Evolutionary conservation across 345 rosid genomes (phyloP), one percentile per base, ranked within the genome.

Genomic region (Ceriops decandra): DNA sequence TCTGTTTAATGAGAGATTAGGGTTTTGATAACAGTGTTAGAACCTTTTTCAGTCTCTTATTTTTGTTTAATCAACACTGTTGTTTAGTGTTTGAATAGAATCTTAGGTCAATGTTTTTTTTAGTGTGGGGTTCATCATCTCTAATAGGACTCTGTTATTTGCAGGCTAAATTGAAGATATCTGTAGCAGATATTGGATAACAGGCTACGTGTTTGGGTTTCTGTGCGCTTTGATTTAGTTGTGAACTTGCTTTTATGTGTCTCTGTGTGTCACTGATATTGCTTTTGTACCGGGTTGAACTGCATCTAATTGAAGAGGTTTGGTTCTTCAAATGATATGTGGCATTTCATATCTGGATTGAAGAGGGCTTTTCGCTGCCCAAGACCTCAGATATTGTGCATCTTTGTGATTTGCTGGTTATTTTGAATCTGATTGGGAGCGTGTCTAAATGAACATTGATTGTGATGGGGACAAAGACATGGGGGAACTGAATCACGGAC

Each of bases 361-460:
- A 71, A 75, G 73, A 69, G 59, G 65, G 64, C 24, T 66, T 74
- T 68, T 68, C 64, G 27, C 22, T 69, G 68, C 63, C 65, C 60
- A 21, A 8, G 24, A 27, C 16, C 28, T 54, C 28, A n/a, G 62
- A 19, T 69, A 36, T 68, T 78, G 75, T 61, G 28, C 52, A 56
- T 52, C 65, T 66, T 71, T 71, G 62, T 66, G 32, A 21, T 59
- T 21, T 36, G 52, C 36, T 72, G 57, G 76, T 72, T 31, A 54
- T 67, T 81, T 75, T 80, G 73, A 66, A 74, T 70, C 69, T 79
- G 56, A 80, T 82, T 68, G 78, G 80, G 74, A 33, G 36, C 58
- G 71, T 56, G 78, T 70, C 82, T 81, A 80, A 80, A 87, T 87
- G 96, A 82, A 72, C 21, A 80, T 64, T 71, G 80, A 85, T 69